Conservation (phyloP, 768 basidiomycete genomes). For the Nidularia pulvinata region DNA sequence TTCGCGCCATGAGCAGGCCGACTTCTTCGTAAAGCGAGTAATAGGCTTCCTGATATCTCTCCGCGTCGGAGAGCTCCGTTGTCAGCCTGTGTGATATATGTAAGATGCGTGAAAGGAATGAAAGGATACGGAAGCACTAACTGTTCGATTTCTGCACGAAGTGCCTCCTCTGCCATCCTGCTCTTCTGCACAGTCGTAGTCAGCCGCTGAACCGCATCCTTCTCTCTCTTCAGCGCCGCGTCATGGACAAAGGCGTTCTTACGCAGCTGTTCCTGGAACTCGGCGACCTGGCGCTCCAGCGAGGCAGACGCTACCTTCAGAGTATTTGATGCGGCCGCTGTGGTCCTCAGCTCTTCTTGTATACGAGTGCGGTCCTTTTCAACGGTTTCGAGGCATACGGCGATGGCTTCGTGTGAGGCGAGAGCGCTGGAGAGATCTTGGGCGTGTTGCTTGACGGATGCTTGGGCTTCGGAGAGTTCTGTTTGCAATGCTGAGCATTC, state of each 20-base stretch:
- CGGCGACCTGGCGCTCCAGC: constrained; percentile 2
- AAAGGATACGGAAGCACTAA: constrained; percentile 28
- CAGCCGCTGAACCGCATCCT: constrained; percentile 44
- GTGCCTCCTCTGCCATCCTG: constrained; percentile 64
- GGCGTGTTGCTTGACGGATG: constrained; percentile 2
- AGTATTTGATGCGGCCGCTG: constrained; percentile 14
- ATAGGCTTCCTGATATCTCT: constrained; percentile 74
- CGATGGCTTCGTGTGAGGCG: constrained; percentile 39
- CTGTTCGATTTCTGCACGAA: constrained; percentile 71
- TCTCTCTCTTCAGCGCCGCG: constrained; percentile 40
- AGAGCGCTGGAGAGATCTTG: constrained; percentile 28
- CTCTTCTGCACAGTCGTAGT: constrained; percentile 49
- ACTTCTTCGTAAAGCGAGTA: constrained; percentile 63
- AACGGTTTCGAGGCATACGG: constrained; percentile 34
- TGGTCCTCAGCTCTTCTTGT: constrained; percentile 12
- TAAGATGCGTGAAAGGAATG: neutral
- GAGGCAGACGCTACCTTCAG: constrained; percentile 6
- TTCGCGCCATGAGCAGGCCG: constrained; percentile 61
- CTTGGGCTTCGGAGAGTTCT: constrained; percentile 16
- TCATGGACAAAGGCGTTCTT: constrained; percentile 29
- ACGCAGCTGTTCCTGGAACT: constrained; percentile 18
- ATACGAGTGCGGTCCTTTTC: constrained; percentile 31
- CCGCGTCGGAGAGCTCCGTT: constrained; percentile 56
- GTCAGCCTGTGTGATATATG: constrained; percentile 26
- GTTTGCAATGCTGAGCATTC: constrained; percentile 22